phyloP scores from a whole-genome alignment of 257 asterid species.

The Plantago elongata region DNA sequence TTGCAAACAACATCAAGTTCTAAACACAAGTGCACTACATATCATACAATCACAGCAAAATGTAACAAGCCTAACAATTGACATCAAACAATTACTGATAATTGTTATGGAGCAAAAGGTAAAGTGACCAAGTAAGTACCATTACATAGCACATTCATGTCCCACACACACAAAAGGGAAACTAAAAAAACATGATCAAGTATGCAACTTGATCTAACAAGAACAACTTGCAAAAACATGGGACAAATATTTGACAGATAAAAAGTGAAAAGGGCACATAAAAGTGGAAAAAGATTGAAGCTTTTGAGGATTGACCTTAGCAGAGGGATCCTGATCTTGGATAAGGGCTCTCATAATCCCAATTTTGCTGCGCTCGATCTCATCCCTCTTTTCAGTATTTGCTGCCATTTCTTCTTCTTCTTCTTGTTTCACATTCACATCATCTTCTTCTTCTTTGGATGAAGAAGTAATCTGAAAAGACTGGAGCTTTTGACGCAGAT shows the following conservation, averaged over 20 bases:
- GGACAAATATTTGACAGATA: conserved; percentile 1
- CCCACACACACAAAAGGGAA: too few species aligned
- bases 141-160: too few species aligned
- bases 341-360: conserved; percentile 33
- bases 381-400: conserved; percentile 24
- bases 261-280: not conserved
- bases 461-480: conserved; percentile 21
- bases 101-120: too few species aligned
- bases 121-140: too few species aligned
- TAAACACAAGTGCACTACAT: too few species aligned
- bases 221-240: not conserved
- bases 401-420: conserved; percentile 22
- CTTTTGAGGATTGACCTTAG: conserved; percentile 29
- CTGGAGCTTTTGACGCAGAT: conserved; percentile 57
- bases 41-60: too few species aligned
- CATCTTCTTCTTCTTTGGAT: conserved; percentile 18
- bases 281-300: conserved; percentile 15
- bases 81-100: too few species aligned
- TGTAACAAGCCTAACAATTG: too few species aligned
- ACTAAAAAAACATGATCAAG: too few species aligned
- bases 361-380: conserved; percentile 34
- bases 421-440: conserved; percentile 20
- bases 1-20: too few species aligned
- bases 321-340: conserved; percentile 36
- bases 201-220: not conserved